phyloP scores from a whole-genome alignment of 108 stramenopile genomes.

The Nannochloropsis granulata region DNA sequence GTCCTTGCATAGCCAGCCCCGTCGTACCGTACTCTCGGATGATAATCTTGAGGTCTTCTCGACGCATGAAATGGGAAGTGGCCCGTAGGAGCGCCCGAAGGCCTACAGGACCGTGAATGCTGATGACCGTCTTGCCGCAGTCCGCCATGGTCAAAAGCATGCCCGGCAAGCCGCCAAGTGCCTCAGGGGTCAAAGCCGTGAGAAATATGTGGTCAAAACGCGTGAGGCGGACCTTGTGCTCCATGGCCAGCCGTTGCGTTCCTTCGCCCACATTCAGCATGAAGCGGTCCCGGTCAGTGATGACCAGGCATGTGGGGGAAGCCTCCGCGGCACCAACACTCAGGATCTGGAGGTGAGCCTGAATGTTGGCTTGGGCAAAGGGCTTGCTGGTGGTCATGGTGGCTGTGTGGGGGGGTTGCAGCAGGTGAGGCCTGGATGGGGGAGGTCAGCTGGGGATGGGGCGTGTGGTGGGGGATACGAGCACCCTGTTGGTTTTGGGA shows the following conservation, averaged over 20 bases:
- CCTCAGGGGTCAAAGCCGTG: constrained; percentile 16
- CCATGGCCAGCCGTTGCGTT: constrained; percentile 28
- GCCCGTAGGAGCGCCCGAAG: background rate
- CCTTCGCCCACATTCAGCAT: constrained; percentile 35
- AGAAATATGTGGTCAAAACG: constrained; percentile 10
- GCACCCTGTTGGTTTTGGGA: too few species aligned
- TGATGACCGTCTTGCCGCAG: background rate
- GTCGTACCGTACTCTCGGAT: background rate
- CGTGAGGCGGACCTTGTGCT: constrained; percentile 24
- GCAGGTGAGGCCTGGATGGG: background rate
- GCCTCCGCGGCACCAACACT: constrained; percentile 26
- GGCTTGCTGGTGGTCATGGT: background rate
- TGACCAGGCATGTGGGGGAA: constrained; percentile 5
- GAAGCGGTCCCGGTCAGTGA: constrained; percentile 18
- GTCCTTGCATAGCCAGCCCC: background rate
- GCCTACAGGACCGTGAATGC: constrained; percentile 22
- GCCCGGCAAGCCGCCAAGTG: constrained; percentile 31
- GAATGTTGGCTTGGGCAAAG: background rate
- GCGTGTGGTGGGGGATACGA: background rate
- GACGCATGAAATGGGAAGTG: constrained; percentile 13
- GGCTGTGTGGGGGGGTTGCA: background rate
- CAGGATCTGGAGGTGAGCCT: constrained; percentile 19
- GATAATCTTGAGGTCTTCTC: constrained; percentile 6
- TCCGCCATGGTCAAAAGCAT: constrained; percentile 19
- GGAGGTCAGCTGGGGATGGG: background rate